A percentile compares a stretch with the other conserved stretches of the same genome.
phyloP scores from a whole-genome alignment of 257 asterid species.

The Mentha longifolia region DNA sequence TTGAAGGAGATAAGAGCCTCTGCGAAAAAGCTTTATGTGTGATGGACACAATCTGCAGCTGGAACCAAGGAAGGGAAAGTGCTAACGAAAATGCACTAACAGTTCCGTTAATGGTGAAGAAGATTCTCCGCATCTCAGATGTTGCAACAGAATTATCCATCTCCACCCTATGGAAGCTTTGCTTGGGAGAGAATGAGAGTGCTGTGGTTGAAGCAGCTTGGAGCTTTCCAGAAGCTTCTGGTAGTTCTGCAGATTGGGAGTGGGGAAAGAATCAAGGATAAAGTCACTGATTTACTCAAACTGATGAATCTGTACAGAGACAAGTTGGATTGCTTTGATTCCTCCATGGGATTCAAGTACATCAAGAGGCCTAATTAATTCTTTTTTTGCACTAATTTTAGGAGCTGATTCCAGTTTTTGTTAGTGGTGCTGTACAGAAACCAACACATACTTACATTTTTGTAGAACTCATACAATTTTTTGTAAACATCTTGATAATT shows the following conservation, averaged over 20 bases:
- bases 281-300: conserved; percentile 69
- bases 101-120: conserved; percentile 69
- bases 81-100: conserved; percentile 53
- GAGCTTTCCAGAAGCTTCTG: conserved; percentile 80
- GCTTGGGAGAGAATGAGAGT: conserved; percentile 45
- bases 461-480: conserved; percentile 19
- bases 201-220: conserved; percentile 63
- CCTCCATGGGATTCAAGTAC: conserved; percentile 65
- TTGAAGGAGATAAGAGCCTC: conserved; percentile 58
- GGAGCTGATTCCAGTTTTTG: conserved; percentile 15
- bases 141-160: conserved; percentile 54
- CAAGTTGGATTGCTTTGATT: conserved; percentile 66
- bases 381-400: background rate
- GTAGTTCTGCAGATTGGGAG: conserved; percentile 80
- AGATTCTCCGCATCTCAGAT: conserved; percentile 70
- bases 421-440: conserved; percentile 27
- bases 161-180: conserved; percentile 66
- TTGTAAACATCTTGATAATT: background rate
- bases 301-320: conserved; percentile 65
- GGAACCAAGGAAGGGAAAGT: conserved; percentile 53
- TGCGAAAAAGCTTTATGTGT: conserved; percentile 63
- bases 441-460: conserved; percentile 14
- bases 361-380: conserved; percentile 54
- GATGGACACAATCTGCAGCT: conserved; percentile 51
- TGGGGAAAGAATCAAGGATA: conserved; percentile 58